Percentiles rank a stretch among this genome's conserved stretches.
These are phyloP conservation scores for Vigna trinervia DNA, from an alignment of 306 rosid species.

Conservation along the genomic window DNA sequence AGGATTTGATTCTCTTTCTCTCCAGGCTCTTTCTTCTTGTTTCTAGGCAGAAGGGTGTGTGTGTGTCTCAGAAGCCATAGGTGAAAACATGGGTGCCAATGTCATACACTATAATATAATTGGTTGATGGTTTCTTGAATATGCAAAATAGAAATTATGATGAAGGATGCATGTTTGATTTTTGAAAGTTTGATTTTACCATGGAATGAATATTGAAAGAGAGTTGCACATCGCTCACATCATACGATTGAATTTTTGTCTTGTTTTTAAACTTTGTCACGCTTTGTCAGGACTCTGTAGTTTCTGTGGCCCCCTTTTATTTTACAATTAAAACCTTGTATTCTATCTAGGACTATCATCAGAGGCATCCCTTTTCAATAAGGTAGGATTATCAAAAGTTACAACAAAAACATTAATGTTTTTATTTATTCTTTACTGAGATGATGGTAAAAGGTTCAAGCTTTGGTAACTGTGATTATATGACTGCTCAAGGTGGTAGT, in stretches of 20 bases:
- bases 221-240: neutral
- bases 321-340: constrained; percentile 14
- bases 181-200: too few species aligned
- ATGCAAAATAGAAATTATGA: too few species aligned
- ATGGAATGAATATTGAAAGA: too few species aligned
- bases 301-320: constrained; percentile 39
- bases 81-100: neutral
- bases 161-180: too few species aligned
- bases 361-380: constrained; percentile 2
- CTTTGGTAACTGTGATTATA: neutral
- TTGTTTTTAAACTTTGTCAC: constrained; percentile 40
- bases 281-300: constrained; percentile 52
- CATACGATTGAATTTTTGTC: neutral
- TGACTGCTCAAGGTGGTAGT: neutral
- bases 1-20: constrained; percentile 70
- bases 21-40: constrained; percentile 55
- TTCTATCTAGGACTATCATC: constrained; percentile 2
- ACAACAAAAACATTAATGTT: neutral
- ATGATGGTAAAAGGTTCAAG: neutral
- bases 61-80: neutral
- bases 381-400: neutral
- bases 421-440: neutral
- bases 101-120: neutral
- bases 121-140: too few species aligned
- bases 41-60: neutral